Base-by-base conservation (phyloP, 495 filamentous ascomycete species). In the Aspergillus taichungensis region DNA sequence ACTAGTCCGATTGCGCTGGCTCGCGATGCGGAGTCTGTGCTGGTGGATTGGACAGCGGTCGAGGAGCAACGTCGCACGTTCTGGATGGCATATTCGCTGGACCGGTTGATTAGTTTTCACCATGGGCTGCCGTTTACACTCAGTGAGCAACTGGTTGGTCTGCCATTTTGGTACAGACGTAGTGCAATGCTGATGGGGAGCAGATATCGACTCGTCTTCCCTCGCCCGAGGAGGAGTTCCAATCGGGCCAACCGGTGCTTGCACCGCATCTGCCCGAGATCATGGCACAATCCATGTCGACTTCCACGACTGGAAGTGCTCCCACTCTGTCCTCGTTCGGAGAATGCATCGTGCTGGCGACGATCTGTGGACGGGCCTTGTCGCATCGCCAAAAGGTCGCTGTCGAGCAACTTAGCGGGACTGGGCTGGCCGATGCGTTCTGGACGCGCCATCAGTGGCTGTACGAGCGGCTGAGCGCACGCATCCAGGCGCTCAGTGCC, bases 31-130 rank as follows among this genome's bases (percentile, higher is more conserved):
- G 46, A 42, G 14, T 38, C 42, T 1, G 32, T 12, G 0, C 12
- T 57, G 38, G 49, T 56, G 18, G 49, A 58, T 28, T 62, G 56
- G 55, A 52, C 57, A 1, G 58, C 59, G 18, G 38, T 58, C 1
- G 76, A 80, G 45, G 74, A 78, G 46, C 66, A 68, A 46, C 54
- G 76, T 33, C 62, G 76, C 30, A 71, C 71, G 0, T 78, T 79
- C 41, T 80, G 77, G 77, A 61, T 78, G 37, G 74, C 76, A 0
- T 79, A 75, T 38, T 68, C 62, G 24, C 61, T 80, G 8, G 77
- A 80, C 51, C 64, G 71, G 0, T 67, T 78, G 18, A 66, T 74
- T 40, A 73, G 68, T 35, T 60, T 78, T 18, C 62, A 62, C 30
- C 64, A 70, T 30, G 62, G 63, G 4, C 56, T 64, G 43, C 74